Evolutionary conservation across 768 basidiomycete genomes (phyloP), one percentile per base, ranked within the genome.

Genomic region (Termitomyces sp.): DNA sequence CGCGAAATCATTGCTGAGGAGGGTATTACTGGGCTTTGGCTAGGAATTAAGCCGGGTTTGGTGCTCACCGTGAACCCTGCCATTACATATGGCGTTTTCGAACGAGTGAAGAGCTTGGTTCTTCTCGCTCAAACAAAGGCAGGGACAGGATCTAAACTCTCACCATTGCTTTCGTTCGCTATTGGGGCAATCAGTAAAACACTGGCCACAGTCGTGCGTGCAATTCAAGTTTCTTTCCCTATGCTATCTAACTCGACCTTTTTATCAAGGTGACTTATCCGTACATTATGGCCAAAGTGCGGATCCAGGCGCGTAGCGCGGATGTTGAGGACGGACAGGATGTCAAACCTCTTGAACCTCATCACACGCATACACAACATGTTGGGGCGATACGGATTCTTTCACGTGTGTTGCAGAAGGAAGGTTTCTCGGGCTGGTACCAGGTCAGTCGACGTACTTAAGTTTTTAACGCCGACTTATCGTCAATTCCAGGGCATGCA

Each of bases 11-110:
- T 98, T 40, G 82, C 84, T 1, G 93, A 96, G 71, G 93, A 96
- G 59, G 94, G 94, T 54, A 76, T 93, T 2, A 79, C 84, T 0
- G 95, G 93, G 9, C 76, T 98, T 2, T 99, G 97, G 97, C 79
- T 94, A 6, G 97, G 97, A 7, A 76, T 98, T 59, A 91, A 88
- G 69, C 95, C 97, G 2, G 86, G 92, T 40, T 74, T 99, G 63
- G 93, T 98, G n/a, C 81, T 99, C 34, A 98, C 96, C 34, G 86
- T 95, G 53, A 98, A 98, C 72, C 96, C 97, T 5, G 94, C 96
- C 24, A 98, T 99, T 71, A 99, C 96, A 1, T 98, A 96, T 67
- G 97, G 97, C 49, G 79, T 88, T 40, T 98, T 92, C 68, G 96
- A 98, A 75, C 84, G 97, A 43, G 79, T 98, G 56, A 98, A 98